Evolutionary conservation across 352 stramenopile genomes (phyloP), one percentile per base, ranked within the genome.

Genomic region (Pythium plurisporium): DNA sequence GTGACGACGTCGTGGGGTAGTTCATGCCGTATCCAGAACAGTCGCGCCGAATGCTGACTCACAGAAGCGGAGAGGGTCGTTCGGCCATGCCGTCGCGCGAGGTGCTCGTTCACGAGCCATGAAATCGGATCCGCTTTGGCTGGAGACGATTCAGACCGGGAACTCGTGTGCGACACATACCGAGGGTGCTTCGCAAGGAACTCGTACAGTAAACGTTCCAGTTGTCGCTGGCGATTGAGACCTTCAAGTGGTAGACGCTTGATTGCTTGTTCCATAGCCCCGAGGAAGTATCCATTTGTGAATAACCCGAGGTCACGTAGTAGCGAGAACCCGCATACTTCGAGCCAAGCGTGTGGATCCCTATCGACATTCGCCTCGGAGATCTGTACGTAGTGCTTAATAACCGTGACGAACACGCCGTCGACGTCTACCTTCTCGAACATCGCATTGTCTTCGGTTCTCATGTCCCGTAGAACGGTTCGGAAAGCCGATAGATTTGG

Each of bases 271-370:
- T 75, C 64, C 29, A 87, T 55, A 22, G 79, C 73, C 3, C 51
- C 55, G 17, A 86, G 55, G 52, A 79, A 89, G 43, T 76, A 79
- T 15, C 73, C 71, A 40, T 85, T 86, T 45, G 72, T 62, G 43
- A 89, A 73, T 22, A 89, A 36, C 14, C 60, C 62, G 30, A 89
- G 65, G 55, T 85, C 79, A 2, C 76, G 71, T 41, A 74, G 44
- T 60, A 87, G 69, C 46, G 48, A 58, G 73, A 87, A 55, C 54
- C 81, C 60, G 11, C 37, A 42, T 26, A 20, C 40, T 20, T 58
- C 41, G 2, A 59, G 17, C 22, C 36, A 55, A 5, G 5, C 20
- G 19, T 19, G 9, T 15, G 2, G 4, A 17, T 42, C 14, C 2
- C n/a, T 36, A 27, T 15, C 10, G 3, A n/a, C 23, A 3, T 14